A percentile compares a stretch with the other conserved stretches of the same genome.
These are phyloP conservation scores for Glycine latifolia DNA, from an alignment of 306 rosid genomes.

Conservation along the genomic window DNA sequence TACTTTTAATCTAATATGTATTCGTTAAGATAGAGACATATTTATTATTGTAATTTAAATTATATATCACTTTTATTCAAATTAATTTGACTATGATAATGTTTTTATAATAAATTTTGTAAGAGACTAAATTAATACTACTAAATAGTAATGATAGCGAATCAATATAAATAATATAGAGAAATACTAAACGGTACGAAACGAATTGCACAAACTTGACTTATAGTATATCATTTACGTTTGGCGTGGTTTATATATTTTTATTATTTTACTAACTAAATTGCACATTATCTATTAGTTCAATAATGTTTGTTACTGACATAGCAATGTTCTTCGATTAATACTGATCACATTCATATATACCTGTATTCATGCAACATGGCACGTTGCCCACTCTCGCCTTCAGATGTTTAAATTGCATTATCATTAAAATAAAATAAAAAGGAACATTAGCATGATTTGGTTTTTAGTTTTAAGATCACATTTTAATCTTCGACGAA, in stretches of 20 bases:
- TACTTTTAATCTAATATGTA: too few species aligned
- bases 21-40: neutral
- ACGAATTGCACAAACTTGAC: too few species aligned
- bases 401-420: neutral
- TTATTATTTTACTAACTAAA: too few species aligned
- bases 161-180: neutral
- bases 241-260: too few species aligned
- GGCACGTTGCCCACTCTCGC: neutral
- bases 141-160: neutral
- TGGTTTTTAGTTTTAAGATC: neutral
- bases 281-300: too few species aligned
- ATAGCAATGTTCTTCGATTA: too few species aligned
- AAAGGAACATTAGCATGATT: neutral
- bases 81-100: neutral
- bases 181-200: too few species aligned
- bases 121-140: neutral
- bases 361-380: neutral
- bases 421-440: neutral
- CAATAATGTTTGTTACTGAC: too few species aligned
- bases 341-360: neutral
- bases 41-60: neutral
- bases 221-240: too few species aligned
- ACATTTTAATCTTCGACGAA: neutral
- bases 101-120: neutral
- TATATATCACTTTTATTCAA: neutral